phyloP scores from a whole-genome alignment of 177 flowering plant species.

The Tripterygium wilfordii region DNA sequence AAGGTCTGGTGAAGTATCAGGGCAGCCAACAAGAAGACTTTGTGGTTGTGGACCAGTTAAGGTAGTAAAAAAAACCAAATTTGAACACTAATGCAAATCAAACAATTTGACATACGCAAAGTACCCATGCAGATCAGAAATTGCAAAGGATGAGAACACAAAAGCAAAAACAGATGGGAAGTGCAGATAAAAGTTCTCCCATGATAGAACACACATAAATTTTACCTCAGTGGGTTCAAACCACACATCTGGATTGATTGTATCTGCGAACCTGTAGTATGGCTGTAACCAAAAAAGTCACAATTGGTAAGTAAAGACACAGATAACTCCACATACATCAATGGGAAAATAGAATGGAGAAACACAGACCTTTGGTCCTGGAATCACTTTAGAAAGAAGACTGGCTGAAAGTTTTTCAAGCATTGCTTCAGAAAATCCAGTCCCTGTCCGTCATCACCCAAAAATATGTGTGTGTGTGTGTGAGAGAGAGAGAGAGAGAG shows the following conservation, averaged over 20 bases:
- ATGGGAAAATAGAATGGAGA: not conserved
- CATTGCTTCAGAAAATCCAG: slow-evolving; percentile 87
- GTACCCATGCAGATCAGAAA: no score
- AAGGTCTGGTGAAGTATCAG: no score
- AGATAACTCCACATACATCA: not conserved
- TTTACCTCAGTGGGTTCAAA: slow-evolving; percentile 93
- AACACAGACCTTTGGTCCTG: slow-evolving; percentile 64
- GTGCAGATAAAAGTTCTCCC: not conserved
- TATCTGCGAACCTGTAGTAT: slow-evolving; percentile 68
- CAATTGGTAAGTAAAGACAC: slow-evolving; percentile 4
- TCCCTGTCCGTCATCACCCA: slow-evolving; percentile 44
- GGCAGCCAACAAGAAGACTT: no score
- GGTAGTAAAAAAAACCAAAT: no score
- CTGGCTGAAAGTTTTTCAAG: slow-evolving; percentile 89
- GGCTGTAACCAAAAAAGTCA: slow-evolving; percentile 38
- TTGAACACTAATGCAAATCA: no score
- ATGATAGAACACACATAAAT: slow-evolving; percentile 1
- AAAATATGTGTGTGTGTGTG: no score
- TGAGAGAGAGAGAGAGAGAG: not conserved
- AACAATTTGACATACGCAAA: no score
- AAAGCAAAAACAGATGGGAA: not conserved
- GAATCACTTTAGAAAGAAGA: slow-evolving; percentile 73
- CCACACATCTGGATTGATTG: slow-evolving; percentile 95
- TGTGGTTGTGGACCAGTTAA: no score
- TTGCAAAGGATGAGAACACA: no score